Conservation (phyloP, 176 grass and related monocot genomes). For the Saccharum spontaneum region DNA sequence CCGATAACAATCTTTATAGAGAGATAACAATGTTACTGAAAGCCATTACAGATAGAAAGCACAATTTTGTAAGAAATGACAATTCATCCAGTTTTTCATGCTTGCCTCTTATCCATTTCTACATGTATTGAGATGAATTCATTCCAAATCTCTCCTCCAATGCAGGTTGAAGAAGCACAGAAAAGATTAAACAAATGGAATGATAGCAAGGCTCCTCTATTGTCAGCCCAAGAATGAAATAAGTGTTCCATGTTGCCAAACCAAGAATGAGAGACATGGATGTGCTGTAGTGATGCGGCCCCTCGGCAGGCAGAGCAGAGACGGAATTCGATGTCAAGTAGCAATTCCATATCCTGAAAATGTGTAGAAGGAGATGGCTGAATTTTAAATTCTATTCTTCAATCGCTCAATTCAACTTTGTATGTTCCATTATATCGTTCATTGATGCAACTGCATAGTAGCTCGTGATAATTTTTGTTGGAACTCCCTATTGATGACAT, state of each 20-base stretch:
- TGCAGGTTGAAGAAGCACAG: constrained; percentile 39
- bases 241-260: neutral
- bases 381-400: neutral
- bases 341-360: neutral
- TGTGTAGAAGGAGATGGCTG: neutral
- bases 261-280: neutral
- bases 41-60: neutral
- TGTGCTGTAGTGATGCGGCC: neutral
- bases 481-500: too few species aligned
- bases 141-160: neutral
- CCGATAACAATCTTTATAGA: neutral
- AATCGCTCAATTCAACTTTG: neutral
- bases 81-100: neutral
- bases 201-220: constrained; percentile 11
- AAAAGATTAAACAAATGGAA: constrained; percentile 47
- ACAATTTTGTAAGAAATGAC: neutral
- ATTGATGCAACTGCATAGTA: neutral
- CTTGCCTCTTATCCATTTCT: neutral
- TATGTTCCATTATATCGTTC: neutral
- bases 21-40: neutral
- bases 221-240: constrained; percentile 13
- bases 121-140: neutral
- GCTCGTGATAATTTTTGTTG: too few species aligned
- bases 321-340: neutral
- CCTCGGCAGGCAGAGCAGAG: neutral